Evolutionary conservation across 179 eudicot genomes (phyloP).

Genomic region (Vitellaria paradoxa): DNA sequence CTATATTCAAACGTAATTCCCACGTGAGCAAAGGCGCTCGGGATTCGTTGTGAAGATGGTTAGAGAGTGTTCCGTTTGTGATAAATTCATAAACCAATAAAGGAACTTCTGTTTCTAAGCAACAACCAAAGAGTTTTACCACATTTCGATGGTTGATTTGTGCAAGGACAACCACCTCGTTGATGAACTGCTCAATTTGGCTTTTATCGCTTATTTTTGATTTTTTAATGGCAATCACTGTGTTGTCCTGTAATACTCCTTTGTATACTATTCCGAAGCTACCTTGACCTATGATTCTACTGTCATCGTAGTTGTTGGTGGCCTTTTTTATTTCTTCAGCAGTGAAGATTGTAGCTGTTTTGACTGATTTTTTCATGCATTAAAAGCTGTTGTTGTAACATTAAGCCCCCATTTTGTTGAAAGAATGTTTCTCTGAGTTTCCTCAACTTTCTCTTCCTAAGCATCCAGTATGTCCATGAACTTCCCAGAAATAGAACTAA

Average conservation of each 20-base stretch:
- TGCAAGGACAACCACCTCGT: no score
- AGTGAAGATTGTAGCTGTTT: no score
- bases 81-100: slow-evolving; percentile 5
- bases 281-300: no score
- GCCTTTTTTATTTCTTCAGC: no score
- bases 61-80: neutral
- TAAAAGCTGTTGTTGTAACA: neutral
- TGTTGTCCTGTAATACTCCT: no score
- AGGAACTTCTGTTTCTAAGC: slow-evolving; percentile 9
- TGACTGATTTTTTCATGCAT: no score
- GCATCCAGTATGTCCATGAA: neutral
- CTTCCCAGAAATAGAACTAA: neutral
- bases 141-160: slow-evolving; percentile 4
- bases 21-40: neutral
- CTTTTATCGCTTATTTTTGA: neutral
- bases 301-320: no score
- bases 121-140: neutral
- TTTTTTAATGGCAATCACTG: neutral
- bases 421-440: neutral
- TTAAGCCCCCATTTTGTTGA: neutral
- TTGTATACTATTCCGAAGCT: no score
- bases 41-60: neutral
- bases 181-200: neutral
- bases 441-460: neutral
- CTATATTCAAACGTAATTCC: neutral